Evolutionary conservation across 768 basidiomycete genomes (phyloP), one percentile per base, ranked within the genome.

Genomic region (Naganishia vaughanmartiniae): DNA sequence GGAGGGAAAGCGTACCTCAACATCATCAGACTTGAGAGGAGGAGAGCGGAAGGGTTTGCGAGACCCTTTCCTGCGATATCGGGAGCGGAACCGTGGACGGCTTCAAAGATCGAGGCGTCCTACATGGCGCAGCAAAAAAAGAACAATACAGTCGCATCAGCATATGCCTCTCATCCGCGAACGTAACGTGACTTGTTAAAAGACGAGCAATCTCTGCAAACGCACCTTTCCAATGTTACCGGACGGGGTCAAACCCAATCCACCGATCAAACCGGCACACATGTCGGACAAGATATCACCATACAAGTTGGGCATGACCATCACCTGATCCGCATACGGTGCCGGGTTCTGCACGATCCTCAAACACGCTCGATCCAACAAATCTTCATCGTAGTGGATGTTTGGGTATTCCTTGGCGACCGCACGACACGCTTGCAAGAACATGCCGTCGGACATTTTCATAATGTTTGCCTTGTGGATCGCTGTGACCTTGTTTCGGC

Each of bases 361-460:
- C 66, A 99, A 85, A 83, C 96, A 99, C 74, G 90, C 95, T 74
- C 95, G 89, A 82, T 99, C 96, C 71, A 99, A 85, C 58, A 99
- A 86, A 81, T 99, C 96, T 81, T 99, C 96, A 79, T 97, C 93
- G 81, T 98, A 99, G 51, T 86, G 84, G 77, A 99, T 87, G 71
- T 89, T 88, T 24, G 96, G 96, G 86, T 89, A 99, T 68, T 92
- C 93, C 80, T 95, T 93, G 6, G 95, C 89, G 48, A 99, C 92
- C 75, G 92, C 89, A 67, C 96, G 89, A 83, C 96, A 98, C 28
- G 96, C 96, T 48, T 92, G 90, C 82, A 99, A 84, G 86, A 99
- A 99, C 93, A 98, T 96, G 72, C 96, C 96, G 81, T 99, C 96
- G 24, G 95, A 98, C 90, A 98, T 93, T 89, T 97, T 97, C 95